phyloP scores from a whole-genome alignment of 108 stramenopile species.

The Heterococcus sp. region DNA sequence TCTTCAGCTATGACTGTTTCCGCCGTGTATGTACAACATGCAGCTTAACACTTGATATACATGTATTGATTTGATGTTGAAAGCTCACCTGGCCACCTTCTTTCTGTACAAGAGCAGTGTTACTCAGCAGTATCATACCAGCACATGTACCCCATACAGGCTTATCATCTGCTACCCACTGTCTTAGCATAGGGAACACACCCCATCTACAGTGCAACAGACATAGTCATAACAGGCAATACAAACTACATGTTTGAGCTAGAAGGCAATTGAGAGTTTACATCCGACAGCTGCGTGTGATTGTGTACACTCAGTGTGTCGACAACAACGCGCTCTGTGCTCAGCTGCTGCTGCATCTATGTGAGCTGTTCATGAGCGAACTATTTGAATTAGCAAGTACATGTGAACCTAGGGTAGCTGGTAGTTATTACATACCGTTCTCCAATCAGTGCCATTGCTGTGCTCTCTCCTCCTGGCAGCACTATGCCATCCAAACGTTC shows the following conservation, averaged over 20 bases:
- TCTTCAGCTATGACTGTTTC: no score
- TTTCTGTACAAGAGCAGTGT: slow-evolving; percentile 69
- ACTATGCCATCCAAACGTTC: slow-evolving; percentile 79
- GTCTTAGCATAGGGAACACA: slow-evolving; percentile 58
- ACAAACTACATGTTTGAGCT: no score
- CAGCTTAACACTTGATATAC: no score
- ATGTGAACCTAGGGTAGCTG: no score
- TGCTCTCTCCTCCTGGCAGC: slow-evolving; percentile 96
- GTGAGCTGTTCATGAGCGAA: no score
- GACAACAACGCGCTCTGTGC: no score
- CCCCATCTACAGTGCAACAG: slow-evolving; percentile 5
- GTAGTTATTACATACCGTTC: slow-evolving; percentile 14
- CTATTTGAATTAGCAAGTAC: no score
- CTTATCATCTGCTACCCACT: slow-evolving; percentile 60
- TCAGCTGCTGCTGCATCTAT: no score
- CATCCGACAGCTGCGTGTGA: slow-evolving; percentile 66
- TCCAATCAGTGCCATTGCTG: slow-evolving; percentile 81
- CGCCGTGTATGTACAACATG: no score
- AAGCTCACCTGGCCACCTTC: slow-evolving; percentile 72
- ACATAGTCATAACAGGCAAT: background rate
- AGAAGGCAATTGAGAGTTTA: no score
- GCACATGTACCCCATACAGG: slow-evolving; percentile 98
- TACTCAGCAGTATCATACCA: slow-evolving; percentile 93
- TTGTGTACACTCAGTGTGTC: no score
- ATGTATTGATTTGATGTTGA: background rate